phyloP scores from a whole-genome alignment of 495 filamentous ascomycete species.

The Terfezia claveryi region DNA sequence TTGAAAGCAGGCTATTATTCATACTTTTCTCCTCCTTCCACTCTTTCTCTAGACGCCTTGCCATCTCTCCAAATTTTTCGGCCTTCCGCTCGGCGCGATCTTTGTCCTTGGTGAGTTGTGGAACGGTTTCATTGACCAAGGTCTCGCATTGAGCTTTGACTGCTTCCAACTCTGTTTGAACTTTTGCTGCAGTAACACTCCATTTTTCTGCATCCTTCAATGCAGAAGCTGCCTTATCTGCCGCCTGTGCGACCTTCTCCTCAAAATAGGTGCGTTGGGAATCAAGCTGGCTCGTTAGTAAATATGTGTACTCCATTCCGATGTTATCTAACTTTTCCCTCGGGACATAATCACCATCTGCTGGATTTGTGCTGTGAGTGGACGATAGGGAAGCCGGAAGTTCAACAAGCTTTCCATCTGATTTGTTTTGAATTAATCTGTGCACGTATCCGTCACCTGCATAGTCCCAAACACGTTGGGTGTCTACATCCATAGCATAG shows the following conservation, averaged over 20 bases:
- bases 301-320: slow-evolving; percentile 78
- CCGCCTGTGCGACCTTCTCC: slow-evolving; percentile 73
- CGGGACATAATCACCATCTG: slow-evolving; percentile 50
- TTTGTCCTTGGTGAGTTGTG: slow-evolving; percentile 45
- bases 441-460: slow-evolving; percentile 87
- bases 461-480: slow-evolving; percentile 96
- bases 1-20: slow-evolving; percentile 50
- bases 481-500: slow-evolving; percentile 77
- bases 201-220: slow-evolving; percentile 42
- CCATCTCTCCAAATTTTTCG: slow-evolving; percentile 48
- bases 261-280: slow-evolving; percentile 86
- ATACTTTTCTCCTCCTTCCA: slow-evolving; percentile 78
- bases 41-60: slow-evolving; percentile 50
- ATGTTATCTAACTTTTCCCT: slow-evolving; percentile 82
- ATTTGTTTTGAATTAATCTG: slow-evolving; percentile 76
- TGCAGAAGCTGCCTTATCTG: slow-evolving; percentile 68
- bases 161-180: slow-evolving; percentile 28
- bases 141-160: slow-evolving; percentile 34
- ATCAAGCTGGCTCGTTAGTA: slow-evolving; percentile 78
- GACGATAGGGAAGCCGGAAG: slow-evolving; percentile 31
- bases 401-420: slow-evolving; percentile 75
- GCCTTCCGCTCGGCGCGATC: slow-evolving; percentile 43
- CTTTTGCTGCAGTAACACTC: slow-evolving; percentile 28
- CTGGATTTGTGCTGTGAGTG: slow-evolving; percentile 12
- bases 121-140: slow-evolving; percentile 36